Base-by-base conservation (phyloP, 805 yeast species). In the Starmera pachycereana region DNA sequence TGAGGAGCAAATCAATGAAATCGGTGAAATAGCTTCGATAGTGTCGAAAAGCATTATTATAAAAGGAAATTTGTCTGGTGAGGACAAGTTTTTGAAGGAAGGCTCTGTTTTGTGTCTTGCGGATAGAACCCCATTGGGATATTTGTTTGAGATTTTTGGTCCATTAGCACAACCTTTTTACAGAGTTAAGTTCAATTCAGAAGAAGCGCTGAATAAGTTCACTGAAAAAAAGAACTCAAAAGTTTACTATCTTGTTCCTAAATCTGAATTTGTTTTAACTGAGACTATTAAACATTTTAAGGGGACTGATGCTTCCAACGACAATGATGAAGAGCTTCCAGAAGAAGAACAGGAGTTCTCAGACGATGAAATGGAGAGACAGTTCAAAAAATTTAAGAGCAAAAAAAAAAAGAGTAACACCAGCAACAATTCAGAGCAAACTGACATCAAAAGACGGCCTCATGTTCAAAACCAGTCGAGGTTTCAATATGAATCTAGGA, bases 271-370 rank as follows among this genome's bases (percentile, higher is more conserved):
- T 61, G 66, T 83, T 8, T 76, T 78, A 46, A 90, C 97, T 0
- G 82, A 81, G 38, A 63, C 74, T 19, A 70, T 89, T 40, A 84
- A 77, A 50, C 63, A 70, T 18, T 43, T 78, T 14, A 89, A 81
- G 52, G 98, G 97, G 19, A 81, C 88, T 2, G 98, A 92, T 63
- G 98, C 98, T 0, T 83, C 95, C 53, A 92, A 92, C 51, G 80
- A 86, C 58, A 82, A 86, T 56, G 98, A 92, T 58, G 97, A 92
- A 62, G 98, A 92, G 53, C 61, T 90, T 28, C 87, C 96, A 0
- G 88, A 79, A 49, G 94, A 84, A 28, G 97, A 92, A 57, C 95
- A 86, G 57, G 97, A 90, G 56, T 90, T 81, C 49, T 85, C 96
- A 2, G 97, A 92, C 57, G 97, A 92, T 59, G 97, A 90, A 55